Percentiles rank a stretch among this genome's conserved stretches.
Conservation (phyloP, 2,329 filamentous ascomycete species). For the Fusarium drepaniforme region DNA sequence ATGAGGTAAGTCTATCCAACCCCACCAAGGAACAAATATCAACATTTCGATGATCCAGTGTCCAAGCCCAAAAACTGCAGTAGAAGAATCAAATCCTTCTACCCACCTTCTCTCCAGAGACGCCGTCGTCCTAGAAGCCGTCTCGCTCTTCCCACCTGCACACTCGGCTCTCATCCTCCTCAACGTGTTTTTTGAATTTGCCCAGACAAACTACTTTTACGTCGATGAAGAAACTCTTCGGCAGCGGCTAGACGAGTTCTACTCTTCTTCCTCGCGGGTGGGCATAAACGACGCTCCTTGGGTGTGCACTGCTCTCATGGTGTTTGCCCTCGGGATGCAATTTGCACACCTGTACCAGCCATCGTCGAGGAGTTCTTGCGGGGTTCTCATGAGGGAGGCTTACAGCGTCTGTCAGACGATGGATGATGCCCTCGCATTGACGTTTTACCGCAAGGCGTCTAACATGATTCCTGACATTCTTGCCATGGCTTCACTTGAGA, state of each 20-base stretch:
- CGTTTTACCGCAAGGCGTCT: conserved; percentile 31
- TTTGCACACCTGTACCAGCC: conserved; percentile 31
- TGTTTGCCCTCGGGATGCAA: conserved; percentile 39
- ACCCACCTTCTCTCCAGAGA: conserved; percentile 17
- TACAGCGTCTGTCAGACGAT: conserved; percentile 24
- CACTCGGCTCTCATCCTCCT: conserved; percentile 26
- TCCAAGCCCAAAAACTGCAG: background rate
- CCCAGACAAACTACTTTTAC: conserved; percentile 42
- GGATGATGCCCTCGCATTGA: conserved; percentile 26
- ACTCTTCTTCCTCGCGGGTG: conserved; percentile 10
- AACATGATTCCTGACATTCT: conserved; percentile 31
- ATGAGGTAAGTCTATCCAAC: conserved; percentile 7
- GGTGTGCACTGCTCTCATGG: conserved; percentile 38
- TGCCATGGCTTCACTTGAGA: conserved; percentile 27
- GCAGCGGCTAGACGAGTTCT: conserved; percentile 28
- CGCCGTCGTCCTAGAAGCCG: conserved; percentile 22
- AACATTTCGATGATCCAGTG: conserved; percentile 2
- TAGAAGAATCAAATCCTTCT: background rate
- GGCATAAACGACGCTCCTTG: conserved; percentile 25
- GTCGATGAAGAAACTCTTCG: conserved; percentile 36
- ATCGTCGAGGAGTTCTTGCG: background rate
- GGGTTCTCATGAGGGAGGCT: conserved; percentile 8
- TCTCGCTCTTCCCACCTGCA: conserved; percentile 30
- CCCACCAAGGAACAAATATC: background rate
- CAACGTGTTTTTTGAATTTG: conserved; percentile 40